phyloP scores from a whole-genome alignment of 495 filamentous ascomycete species.

The Podospora appendiculata region DNA sequence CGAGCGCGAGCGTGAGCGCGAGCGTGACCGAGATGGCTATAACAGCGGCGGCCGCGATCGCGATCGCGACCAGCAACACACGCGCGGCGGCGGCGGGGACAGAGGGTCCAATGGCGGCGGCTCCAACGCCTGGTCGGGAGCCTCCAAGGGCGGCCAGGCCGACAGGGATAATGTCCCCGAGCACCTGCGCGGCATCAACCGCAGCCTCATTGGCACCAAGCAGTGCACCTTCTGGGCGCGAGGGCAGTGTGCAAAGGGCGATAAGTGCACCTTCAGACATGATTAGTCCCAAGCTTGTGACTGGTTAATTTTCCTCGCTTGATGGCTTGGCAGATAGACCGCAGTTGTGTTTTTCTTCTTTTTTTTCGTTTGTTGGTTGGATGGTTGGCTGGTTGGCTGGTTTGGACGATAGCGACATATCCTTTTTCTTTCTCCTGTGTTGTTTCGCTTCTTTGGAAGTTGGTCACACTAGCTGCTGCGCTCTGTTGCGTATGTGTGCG shows the following conservation, averaged over 20 bases:
- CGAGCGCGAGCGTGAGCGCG: background rate
- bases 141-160: background rate
- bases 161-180: slow-evolving; percentile 13
- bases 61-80: slow-evolving; percentile 13
- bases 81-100: background rate
- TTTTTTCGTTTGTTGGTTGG: background rate
- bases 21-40: slow-evolving; percentile 10
- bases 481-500: background rate
- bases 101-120: background rate
- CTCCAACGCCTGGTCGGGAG: background rate
- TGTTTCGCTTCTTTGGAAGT: no score
- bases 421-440: no score
- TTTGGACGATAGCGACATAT: no score
- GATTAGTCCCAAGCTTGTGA: slow-evolving; percentile 19
- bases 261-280: slow-evolving; percentile 78
- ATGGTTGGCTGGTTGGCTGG: no score
- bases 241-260: slow-evolving; percentile 77
- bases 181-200: slow-evolving; percentile 35
- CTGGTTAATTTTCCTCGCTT: no score
- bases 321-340: no score
- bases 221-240: slow-evolving; percentile 72
- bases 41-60: slow-evolving; percentile 9
- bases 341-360: no score
- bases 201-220: slow-evolving; percentile 41
- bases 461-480: no score